Evolutionary conservation across 805 yeast species (phyloP), one percentile per base, ranked within the genome.

Genomic region (Starmerella apis): DNA sequence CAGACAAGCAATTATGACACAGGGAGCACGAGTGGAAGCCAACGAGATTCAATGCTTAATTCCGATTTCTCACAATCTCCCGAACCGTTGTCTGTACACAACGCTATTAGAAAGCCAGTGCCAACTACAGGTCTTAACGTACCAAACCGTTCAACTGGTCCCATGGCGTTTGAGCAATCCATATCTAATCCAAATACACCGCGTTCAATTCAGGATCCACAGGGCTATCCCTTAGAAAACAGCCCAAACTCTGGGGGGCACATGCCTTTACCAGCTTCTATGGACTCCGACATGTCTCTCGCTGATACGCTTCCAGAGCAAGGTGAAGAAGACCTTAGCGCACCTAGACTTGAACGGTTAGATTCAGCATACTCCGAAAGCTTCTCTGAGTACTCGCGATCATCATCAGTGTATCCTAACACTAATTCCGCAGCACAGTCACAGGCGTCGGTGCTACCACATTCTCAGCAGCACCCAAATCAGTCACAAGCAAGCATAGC

Each of bases 341-440:
- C 27, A 14, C 55, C 55, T 6, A 10, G n/a, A 16, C 28, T 46
- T n/a, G 42, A 31, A 16, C 50, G 57, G 11, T 28, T 30, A 11
- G 28, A 47, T 32, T 39, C 52, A 2, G 52, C 47, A 16, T 20
- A 19, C 33, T 41, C 44, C 3, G 44, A 14, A n/a, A 28, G 18
- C 33, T 41, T 25, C 11, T 54, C 57, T 4, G 54, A 54, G 32
- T 24, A 38, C 28, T 51, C 55, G 31, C 47, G 47, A 25, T 30
- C 57, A 43, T 43, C 50, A 22, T 54, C 57, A 1, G 48, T 20
- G 43, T 54, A 54, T 35, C 55, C 55, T 4, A 53, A 54, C 23
- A 41, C 37, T n/a, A 27, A 43, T 4, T 54, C 55, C 6, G 57
- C 57, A 11, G 47, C 50, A 44, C 53, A 43, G 28, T 49, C 54